Evolutionary conservation across 2,329 filamentous ascomycete genomes (phyloP).

Genomic region (Fusarium xylarioides): DNA sequence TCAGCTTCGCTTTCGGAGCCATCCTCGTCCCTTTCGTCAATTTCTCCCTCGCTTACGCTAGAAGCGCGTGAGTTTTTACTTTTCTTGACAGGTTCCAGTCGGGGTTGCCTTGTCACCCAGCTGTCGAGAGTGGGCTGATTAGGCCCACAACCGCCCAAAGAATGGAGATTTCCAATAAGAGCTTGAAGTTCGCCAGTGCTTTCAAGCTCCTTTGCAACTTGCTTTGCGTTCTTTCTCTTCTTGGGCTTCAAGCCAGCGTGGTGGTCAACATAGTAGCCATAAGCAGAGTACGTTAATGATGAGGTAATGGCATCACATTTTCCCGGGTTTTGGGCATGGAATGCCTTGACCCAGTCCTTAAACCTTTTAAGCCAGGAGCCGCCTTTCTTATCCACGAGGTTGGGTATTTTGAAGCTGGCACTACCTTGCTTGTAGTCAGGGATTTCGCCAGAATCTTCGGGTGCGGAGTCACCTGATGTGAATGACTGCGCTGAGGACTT

Average conservation of each 20-base stretch:
- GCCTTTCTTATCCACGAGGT: slow-evolving; percentile 39
- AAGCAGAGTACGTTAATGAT: slow-evolving; percentile 39
- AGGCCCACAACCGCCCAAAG: not conserved
- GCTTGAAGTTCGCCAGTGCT: slow-evolving; percentile 38
- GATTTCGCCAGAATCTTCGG: slow-evolving; percentile 28
- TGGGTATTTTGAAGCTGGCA: slow-evolving; percentile 42
- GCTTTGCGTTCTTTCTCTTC: slow-evolving; percentile 46
- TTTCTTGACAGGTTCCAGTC: slow-evolving; percentile 8
- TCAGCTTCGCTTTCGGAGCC: slow-evolving; percentile 42
- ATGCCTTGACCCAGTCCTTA: slow-evolving; percentile 47
- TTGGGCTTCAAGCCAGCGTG: slow-evolving; percentile 46
- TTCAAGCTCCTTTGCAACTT: slow-evolving; percentile 41
- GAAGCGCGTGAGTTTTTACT: slow-evolving; percentile 31
- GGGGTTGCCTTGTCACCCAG: slow-evolving; percentile 8
- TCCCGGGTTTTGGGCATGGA: slow-evolving; percentile 42
- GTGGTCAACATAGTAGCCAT: slow-evolving; percentile 45
- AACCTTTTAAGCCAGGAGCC: slow-evolving; percentile 50
- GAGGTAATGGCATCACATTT: slow-evolving; percentile 38
- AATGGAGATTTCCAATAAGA: slow-evolving; percentile 32
- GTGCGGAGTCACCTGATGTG: slow-evolving; percentile 11
- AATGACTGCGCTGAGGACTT: not conserved
- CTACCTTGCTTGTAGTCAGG: slow-evolving; percentile 34
- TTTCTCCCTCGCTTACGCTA: slow-evolving; percentile 34
- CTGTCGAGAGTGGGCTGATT: slow-evolving; percentile 8
- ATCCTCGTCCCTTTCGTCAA: slow-evolving; percentile 9